Conservation (phyloP, 1,139 yeast species). For the Debaryomyces nepalensis region DNA sequence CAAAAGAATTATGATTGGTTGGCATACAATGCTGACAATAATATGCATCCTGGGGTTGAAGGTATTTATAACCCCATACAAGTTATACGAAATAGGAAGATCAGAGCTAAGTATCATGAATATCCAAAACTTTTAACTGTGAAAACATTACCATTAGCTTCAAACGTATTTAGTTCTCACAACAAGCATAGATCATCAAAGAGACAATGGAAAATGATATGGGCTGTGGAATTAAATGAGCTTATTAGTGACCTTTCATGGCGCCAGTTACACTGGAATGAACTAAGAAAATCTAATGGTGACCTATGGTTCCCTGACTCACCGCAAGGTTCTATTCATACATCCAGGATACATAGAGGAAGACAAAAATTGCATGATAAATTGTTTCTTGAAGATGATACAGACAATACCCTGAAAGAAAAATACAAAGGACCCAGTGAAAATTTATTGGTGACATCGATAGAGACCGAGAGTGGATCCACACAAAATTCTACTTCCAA, state of each 20-base stretch:
- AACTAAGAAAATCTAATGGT: constrained; percentile 58
- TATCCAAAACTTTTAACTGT: constrained; percentile 38
- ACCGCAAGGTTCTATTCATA: constrained; percentile 4
- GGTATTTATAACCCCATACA: constrained; percentile 84
- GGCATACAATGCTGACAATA: constrained; percentile 18
- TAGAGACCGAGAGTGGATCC: background rate
- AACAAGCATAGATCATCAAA: constrained; percentile 28
- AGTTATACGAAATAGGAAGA: constrained; percentile 68
- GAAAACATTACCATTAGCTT: constrained; percentile 53
- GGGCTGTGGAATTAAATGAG: constrained; percentile 76
- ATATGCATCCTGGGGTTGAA: constrained; percentile 53
- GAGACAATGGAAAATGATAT: constrained; percentile 45
- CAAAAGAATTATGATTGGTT: constrained; percentile 40
- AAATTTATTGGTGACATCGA: background rate
- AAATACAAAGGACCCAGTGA: constrained; percentile 4
- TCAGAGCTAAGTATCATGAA: constrained; percentile 52
- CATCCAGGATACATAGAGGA: background rate
- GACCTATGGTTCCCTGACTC: constrained; percentile 58
- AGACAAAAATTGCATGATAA: constrained; percentile 34
- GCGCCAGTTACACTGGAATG: constrained; percentile 70
- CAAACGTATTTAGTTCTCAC: constrained; percentile 55
- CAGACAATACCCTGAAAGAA: constrained; percentile 10
- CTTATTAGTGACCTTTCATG: constrained; percentile 63
- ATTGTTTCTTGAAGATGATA: constrained; percentile 27
- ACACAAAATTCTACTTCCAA: background rate